These are phyloP conservation scores for Tylopilus felleus DNA, from an alignment of 768 basidiomycete genomes.

Conservation along the genomic window DNA sequence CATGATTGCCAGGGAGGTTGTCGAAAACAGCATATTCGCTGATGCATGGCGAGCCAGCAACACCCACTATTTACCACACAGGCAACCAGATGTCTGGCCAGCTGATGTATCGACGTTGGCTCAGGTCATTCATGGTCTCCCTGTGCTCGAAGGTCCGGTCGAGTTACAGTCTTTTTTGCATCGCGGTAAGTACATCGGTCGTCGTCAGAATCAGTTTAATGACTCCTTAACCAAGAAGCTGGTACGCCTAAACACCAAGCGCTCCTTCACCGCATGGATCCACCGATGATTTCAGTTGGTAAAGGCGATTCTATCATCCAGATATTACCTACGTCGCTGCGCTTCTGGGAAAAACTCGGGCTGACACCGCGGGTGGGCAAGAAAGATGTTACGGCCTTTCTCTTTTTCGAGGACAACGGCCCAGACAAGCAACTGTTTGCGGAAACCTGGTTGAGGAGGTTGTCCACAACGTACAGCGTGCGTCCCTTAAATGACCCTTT, in stretches of 20 bases:
- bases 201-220: neutral
- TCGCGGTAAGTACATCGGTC: slow-evolving; percentile 26
- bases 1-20: slow-evolving; percentile 62
- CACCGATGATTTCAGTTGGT: slow-evolving; percentile 61
- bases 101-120: slow-evolving; percentile 52
- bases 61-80: slow-evolving; percentile 9
- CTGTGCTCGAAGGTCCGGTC: slow-evolving; percentile 39
- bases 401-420: slow-evolving; percentile 62
- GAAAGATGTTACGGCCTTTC: slow-evolving; percentile 68
- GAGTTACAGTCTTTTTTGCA: slow-evolving; percentile 45
- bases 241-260: slow-evolving; percentile 1
- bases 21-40: slow-evolving; percentile 71
- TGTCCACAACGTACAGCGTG: slow-evolving; percentile 59
- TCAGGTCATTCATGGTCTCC: slow-evolving; percentile 32
- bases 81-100: slow-evolving; percentile 49
- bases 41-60: slow-evolving; percentile 57
- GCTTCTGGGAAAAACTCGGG: slow-evolving; percentile 86
- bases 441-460: slow-evolving; percentile 55
- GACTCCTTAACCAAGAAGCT: slow-evolving; percentile 1
- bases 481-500: slow-evolving; percentile 21
- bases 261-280: slow-evolving; percentile 36
- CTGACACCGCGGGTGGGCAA: slow-evolving; percentile 64
- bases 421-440: slow-evolving; percentile 45
- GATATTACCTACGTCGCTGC: slow-evolving; percentile 62
- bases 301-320: slow-evolving; percentile 71